These are phyloP conservation scores for Euphorbia peplus DNA, from an alignment of 345 rosid species.

Conservation along the genomic window DNA sequence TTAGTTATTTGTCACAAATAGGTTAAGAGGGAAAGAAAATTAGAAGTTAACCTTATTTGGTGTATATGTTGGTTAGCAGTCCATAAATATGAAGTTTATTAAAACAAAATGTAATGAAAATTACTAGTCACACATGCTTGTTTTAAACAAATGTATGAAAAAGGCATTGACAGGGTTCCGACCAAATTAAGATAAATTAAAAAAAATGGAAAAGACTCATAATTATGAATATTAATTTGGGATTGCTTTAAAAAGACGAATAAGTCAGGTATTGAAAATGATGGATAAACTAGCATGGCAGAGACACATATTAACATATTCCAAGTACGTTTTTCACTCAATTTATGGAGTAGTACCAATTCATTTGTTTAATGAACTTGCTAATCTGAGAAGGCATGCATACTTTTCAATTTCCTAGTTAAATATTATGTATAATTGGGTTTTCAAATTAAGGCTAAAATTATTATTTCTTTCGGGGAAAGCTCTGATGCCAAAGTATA, in stretches of 20 bases:
- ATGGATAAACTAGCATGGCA: background rate
- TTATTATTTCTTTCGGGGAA: no score
- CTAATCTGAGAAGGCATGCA: background rate
- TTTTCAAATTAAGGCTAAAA: no score
- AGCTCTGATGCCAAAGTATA: no score
- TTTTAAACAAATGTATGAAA: background rate
- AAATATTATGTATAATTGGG: background rate
- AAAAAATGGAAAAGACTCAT: background rate
- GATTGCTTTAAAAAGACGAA: background rate
- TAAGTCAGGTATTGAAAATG: background rate
- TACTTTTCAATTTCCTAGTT: background rate
- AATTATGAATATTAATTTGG: background rate
- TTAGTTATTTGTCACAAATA: no score
- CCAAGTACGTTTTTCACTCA: background rate
- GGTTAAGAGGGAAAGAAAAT: background rate
- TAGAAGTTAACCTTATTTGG: background rate
- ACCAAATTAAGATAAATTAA: background rate
- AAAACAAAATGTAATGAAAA: background rate
- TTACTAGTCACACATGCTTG: background rate
- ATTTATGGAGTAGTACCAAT: background rate
- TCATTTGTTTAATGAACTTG: conserved; percentile 6
- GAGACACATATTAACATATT: background rate
- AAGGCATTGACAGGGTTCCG: no score
- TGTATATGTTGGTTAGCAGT: background rate
- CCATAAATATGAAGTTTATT: background rate